Conservation (phyloP, 169 alveolate genomes). For the Babesia ovis region DNA sequence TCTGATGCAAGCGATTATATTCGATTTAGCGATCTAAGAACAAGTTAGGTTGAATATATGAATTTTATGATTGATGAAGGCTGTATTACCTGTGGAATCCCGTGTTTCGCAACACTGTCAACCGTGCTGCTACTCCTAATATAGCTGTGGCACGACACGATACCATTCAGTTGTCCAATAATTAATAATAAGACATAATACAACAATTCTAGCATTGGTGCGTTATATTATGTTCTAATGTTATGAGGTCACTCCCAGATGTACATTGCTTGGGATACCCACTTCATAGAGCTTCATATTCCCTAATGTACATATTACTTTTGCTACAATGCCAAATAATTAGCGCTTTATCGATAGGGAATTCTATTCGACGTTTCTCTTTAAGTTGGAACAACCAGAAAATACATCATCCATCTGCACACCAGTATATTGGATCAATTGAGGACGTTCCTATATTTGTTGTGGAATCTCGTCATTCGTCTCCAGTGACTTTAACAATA, state of each 20-base stretch:
- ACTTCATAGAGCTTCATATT: not conserved
- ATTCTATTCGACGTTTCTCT: not conserved
- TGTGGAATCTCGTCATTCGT: conserved; percentile 18
- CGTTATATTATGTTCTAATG: not conserved
- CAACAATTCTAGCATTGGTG: not conserved
- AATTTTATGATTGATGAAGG: not conserved
- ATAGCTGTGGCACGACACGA: conserved; percentile 6
- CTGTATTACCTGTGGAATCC: conserved; percentile 18
- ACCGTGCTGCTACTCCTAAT: not conserved
- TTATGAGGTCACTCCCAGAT: not conserved
- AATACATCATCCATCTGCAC: not conserved
- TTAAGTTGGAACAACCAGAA: not conserved
- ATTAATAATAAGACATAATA: not conserved
- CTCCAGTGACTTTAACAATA: not conserved
- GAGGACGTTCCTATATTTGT: conserved; percentile 42
- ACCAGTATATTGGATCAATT: conserved; percentile 1
- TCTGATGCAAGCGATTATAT: conserved; percentile 25
- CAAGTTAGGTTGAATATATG: not conserved
- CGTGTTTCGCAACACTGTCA: not conserved
- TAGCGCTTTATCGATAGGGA: conserved; percentile 4
- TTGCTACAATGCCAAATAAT: not conserved
- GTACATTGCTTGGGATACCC: not conserved
- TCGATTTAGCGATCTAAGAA: conserved; percentile 7
- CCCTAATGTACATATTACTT: not conserved
- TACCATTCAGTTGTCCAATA: not conserved